A percentile compares a stretch with the other conserved stretches of the same genome.
These are phyloP conservation scores for Pythium volutum DNA, from an alignment of 352 stramenopile species.

Conservation along the genomic window DNA sequence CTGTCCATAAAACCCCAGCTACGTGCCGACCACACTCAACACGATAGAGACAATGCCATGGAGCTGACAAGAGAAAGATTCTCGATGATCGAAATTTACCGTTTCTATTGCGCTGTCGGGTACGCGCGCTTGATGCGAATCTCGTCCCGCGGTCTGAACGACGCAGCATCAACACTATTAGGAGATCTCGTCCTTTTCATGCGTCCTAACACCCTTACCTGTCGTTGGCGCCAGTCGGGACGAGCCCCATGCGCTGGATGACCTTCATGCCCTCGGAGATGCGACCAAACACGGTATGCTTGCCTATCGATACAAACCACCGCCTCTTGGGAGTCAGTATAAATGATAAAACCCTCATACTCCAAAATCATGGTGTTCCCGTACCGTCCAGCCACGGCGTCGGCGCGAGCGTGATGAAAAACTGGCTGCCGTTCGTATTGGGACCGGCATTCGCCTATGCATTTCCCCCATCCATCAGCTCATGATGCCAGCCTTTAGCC, in stretches of 20 bases:
- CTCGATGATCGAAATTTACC: background rate
- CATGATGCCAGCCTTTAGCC: background rate
- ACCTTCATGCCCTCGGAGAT: slow-evolving; percentile 93
- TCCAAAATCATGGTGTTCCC: background rate
- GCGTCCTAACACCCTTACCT: no score
- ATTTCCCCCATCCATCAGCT: background rate
- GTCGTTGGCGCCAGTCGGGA: slow-evolving; percentile 87
- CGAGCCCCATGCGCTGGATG: slow-evolving; percentile 89
- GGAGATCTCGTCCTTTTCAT: no score
- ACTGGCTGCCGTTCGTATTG: slow-evolving; percentile 93
- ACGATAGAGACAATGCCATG: background rate
- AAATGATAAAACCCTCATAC: background rate
- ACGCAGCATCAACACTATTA: no score
- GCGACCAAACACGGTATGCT: slow-evolving; percentile 93
- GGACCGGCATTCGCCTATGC: slow-evolving; percentile 84
- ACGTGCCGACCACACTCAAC: no score
- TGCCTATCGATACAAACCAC: slow-evolving; percentile 39
- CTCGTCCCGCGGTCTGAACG: slow-evolving; percentile 80
- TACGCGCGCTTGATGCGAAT: slow-evolving; percentile 73
- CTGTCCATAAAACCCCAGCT: no score
- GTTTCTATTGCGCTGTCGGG: slow-evolving; percentile 45
- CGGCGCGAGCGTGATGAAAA: slow-evolving; percentile 93
- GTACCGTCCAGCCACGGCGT: slow-evolving; percentile 93
- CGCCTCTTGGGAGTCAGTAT: background rate
- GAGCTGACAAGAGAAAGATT: background rate